Conservation (phyloP, 2,329 filamentous ascomycete genomes). For the Bipolaris sorokiniana region DNA sequence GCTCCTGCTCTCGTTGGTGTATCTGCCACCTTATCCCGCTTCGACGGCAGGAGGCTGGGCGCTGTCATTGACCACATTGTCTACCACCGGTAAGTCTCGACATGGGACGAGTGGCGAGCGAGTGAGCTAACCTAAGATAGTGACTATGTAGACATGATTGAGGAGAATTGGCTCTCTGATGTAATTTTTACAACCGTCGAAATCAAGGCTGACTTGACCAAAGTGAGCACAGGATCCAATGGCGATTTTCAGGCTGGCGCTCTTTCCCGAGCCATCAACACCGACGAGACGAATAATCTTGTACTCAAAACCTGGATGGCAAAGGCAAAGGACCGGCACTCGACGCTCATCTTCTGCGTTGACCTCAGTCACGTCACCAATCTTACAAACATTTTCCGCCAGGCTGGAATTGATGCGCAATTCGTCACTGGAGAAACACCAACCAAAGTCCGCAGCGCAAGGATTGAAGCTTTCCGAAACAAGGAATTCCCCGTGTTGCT, state of each 20-base stretch:
- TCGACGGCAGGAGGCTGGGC: slow-evolving; percentile 82
- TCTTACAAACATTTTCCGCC: slow-evolving; percentile 77
- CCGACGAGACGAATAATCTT: slow-evolving; percentile 77
- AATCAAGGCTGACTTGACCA: slow-evolving; percentile 78
- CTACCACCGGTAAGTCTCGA: slow-evolving; percentile 71
- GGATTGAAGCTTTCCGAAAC: slow-evolving; percentile 75
- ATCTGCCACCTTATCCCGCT: slow-evolving; percentile 79
- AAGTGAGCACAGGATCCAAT: slow-evolving; percentile 66
- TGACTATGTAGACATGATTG: slow-evolving; percentile 80
- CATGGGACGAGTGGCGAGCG: too few species aligned
- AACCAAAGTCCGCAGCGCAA: slow-evolving; percentile 69
- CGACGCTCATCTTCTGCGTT: slow-evolving; percentile 93
- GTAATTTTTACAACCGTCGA: slow-evolving; percentile 94
- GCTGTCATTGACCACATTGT: slow-evolving; percentile 93
- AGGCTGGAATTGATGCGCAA: slow-evolving; percentile 78
- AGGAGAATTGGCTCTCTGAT: slow-evolving; percentile 88
- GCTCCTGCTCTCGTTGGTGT: slow-evolving; percentile 76
- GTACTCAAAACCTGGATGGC: slow-evolving; percentile 86
- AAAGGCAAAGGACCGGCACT: slow-evolving; percentile 74
- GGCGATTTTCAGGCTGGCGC: slow-evolving; percentile 82
- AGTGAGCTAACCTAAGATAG: slow-evolving; percentile 30
- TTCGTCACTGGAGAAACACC: slow-evolving; percentile 86
- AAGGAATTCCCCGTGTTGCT: slow-evolving; percentile 84
- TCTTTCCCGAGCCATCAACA: slow-evolving; percentile 86
- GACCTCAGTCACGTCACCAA: slow-evolving; percentile 81